phyloP scores from a whole-genome alignment of 805 yeast species.

The Saccharomycopsis vini region DNA sequence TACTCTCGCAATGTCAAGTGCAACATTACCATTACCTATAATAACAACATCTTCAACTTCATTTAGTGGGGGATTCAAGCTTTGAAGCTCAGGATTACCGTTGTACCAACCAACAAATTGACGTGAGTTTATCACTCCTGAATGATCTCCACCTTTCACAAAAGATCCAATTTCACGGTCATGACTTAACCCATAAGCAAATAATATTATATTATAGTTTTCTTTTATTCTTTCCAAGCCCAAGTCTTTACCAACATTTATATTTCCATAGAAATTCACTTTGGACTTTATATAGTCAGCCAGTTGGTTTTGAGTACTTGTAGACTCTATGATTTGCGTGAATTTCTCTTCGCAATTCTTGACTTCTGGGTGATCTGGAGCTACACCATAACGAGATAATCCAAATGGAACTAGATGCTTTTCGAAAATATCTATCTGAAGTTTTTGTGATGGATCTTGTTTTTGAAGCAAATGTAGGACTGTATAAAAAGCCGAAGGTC shows the following conservation, averaged over 20 bases:
- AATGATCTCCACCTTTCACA: conserved; percentile 47
- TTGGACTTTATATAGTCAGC: conserved; percentile 23
- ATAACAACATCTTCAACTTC: conserved; percentile 60
- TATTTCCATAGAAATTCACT: conserved; percentile 65
- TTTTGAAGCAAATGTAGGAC: conserved; percentile 61
- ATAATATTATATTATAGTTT: conserved; percentile 62
- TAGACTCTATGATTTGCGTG: conserved; percentile 35
- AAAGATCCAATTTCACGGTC: conserved; percentile 36
- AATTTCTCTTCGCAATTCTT: conserved; percentile 71
- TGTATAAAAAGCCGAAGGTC: conserved; percentile 95
- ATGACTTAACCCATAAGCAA: conserved; percentile 78
- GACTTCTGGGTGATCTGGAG: conserved; percentile 98
- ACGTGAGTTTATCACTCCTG: conserved; percentile 72
- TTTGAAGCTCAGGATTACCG: conserved; percentile 61
- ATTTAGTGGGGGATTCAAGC: conserved; percentile 48
- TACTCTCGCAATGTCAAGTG: conserved; percentile 81
- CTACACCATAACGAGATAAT: conserved; percentile 88
- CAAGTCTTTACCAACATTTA: conserved; percentile 56
- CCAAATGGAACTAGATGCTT: conserved; percentile 87
- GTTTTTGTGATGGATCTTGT: conserved; percentile 20
- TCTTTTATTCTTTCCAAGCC: conserved; percentile 38
- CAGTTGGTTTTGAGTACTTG: conserved; percentile 17
- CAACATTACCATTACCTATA: conserved; percentile 96
- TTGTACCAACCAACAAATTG: conserved; percentile 95
- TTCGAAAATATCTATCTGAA: conserved; percentile 47